These are phyloP conservation scores for Phlyctochytrium planicorne DNA, from an alignment of 192 early-diverging fungal species.

Conservation along the genomic window DNA sequence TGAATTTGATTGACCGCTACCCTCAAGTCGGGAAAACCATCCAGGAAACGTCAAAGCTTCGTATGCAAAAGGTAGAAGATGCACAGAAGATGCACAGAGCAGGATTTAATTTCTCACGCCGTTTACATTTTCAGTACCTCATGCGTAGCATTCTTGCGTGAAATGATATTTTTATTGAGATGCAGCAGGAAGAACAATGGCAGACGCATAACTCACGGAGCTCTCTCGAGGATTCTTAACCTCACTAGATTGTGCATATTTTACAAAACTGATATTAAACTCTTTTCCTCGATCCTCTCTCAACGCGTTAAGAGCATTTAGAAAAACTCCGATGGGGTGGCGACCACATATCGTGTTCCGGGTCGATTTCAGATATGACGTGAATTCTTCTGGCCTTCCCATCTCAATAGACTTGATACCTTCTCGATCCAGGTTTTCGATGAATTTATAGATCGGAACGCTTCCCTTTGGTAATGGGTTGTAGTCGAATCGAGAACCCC, in stretches of 20 bases:
- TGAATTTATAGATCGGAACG: constrained; percentile 75
- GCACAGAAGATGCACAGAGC: too few relatives aligned
- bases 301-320: constrained; percentile 56
- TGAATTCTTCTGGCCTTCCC: constrained; percentile 60
- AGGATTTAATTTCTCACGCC: neutral
- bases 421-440: constrained; percentile 72
- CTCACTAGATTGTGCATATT: constrained; percentile 82
- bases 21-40: constrained; percentile 33
- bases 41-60: constrained; percentile 38
- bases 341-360: constrained; percentile 95
- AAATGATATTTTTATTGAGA: too few relatives aligned
- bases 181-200: too few relatives aligned
- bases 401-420: constrained; percentile 79
- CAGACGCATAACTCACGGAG: constrained; percentile 53
- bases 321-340: constrained; percentile 81
- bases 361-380: constrained; percentile 70
- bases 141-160: neutral
- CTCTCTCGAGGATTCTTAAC: constrained; percentile 57
- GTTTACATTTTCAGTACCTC: neutral
- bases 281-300: constrained; percentile 9
- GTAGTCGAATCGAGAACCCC: constrained; percentile 86
- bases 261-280: constrained; percentile 63
- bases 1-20: constrained; percentile 31
- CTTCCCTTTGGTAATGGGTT: constrained; percentile 35
- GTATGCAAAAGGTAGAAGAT: constrained; percentile 45